Conservation (phyloP, 2,329 filamentous ascomycete genomes). For the Sarocladium strictum region DNA sequence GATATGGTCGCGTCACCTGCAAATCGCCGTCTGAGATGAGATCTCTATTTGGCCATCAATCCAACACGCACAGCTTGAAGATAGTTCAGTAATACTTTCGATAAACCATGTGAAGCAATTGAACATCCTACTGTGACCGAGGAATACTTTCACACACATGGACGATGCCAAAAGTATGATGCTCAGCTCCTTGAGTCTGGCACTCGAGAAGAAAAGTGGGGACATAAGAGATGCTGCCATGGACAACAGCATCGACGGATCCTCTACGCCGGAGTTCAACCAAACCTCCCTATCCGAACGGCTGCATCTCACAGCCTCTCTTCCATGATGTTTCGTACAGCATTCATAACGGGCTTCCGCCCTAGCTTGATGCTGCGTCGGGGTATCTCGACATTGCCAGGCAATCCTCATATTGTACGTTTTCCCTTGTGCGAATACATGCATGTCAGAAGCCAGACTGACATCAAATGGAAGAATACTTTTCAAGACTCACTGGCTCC, state of each 20-base stretch:
- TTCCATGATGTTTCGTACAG: neutral
- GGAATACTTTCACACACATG: no score
- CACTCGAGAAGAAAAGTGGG: neutral
- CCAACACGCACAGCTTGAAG: no score
- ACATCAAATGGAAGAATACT: slow-evolving; percentile 43
- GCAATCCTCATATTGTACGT: slow-evolving; percentile 50
- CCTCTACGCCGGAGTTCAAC: no score
- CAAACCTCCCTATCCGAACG: no score
- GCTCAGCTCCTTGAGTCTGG: neutral
- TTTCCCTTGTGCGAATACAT: neutral
- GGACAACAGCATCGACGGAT: neutral
- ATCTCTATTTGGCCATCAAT: no score
- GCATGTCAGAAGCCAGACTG: neutral
- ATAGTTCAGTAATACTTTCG: no score
- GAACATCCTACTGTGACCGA: no score
- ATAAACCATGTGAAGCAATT: no score
- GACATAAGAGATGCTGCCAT: neutral
- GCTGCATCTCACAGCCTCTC: neutral
- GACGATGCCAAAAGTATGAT: no score
- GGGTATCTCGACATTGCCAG: slow-evolving; percentile 39
- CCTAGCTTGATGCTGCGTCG: slow-evolving; percentile 20
- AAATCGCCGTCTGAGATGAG: neutral
- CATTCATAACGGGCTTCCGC: slow-evolving; percentile 18
- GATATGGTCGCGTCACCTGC: neutral
- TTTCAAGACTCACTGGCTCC: slow-evolving; percentile 42